Evolutionary conservation across 805 yeast genomes (phyloP), one percentile per base, ranked within the genome.

Genomic region (Candida peoriensis): DNA sequence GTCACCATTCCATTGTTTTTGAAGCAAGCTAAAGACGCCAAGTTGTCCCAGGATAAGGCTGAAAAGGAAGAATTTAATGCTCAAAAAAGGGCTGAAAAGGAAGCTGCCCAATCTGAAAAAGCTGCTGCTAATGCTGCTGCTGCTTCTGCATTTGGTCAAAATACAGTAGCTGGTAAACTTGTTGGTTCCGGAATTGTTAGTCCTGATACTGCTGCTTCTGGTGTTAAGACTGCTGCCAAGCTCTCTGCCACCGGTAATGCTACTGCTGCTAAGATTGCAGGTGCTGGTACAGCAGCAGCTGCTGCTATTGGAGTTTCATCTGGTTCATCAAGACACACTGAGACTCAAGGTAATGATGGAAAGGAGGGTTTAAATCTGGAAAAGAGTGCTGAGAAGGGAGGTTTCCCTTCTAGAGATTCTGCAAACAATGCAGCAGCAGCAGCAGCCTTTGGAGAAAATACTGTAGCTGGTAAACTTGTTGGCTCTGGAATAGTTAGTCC

Each of bases 1-100:
- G 14, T 36, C 17, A 32, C 39, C 6, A 32, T 39, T 19, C 47
- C 48, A 18, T 39, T 28, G 12, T 33, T 38, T 14, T 15, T 38
- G 10, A 30, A 27, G 13, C 36, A 38, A 16, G 45, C 43, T 11
- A 34, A 38, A 28, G 34, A 31, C n/a, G 28, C 41, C 17, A 24
- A 30, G 10, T 19, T 23, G 6, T 27, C 29, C 9, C 30, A 33
- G 10, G 34, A 20, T 14, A 16, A 20, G 6, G 20, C 31, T 20
- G 25, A 21, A 23, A 20, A 33, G 20, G 26, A 21, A 17, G 21
- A 32, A 15, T n/a, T 4, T n/a, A 16, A 25, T 4, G 9, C 28
- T 25, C 13, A 16, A 16, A 5, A 14, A 7, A 5, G 10, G 6
- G 9, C 16, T 5, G 5, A 18, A 3, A 15, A 18, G 5, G 28